Conservation (phyloP, 768 basidiomycete genomes). For the Nidula microcarpa region DNA sequence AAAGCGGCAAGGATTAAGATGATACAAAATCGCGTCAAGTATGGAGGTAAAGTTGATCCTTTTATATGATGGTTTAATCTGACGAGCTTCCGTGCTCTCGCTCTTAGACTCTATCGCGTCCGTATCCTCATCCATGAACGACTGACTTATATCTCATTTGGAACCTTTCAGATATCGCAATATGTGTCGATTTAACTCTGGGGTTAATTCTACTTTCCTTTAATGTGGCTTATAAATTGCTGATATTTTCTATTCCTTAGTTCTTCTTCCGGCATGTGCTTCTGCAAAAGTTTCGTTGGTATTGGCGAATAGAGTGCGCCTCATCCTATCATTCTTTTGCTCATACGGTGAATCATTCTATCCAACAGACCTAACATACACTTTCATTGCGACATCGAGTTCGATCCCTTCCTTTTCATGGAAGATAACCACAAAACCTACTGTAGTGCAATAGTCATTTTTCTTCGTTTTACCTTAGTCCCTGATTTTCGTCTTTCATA, state of each 20-base stretch:
- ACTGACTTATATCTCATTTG: not conserved
- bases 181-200: conserved; percentile 95
- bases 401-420: conserved; percentile 83
- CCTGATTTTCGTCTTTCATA: not conserved
- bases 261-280: conserved; percentile 85
- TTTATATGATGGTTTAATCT: not conserved
- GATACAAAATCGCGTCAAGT: conserved; percentile 58
- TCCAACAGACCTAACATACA: conserved; percentile 63
- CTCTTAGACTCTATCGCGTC: conserved; percentile 67
- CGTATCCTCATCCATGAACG: conserved; percentile 19
- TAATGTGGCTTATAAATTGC: not conserved
- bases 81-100: not conserved
- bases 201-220: conserved; percentile 43
- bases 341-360: conserved; percentile 1
- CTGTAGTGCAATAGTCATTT: conserved; percentile 19
- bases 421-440: conserved; percentile 54
- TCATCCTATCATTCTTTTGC: conserved; percentile 3
- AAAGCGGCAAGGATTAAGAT: conserved; percentile 58
- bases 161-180: conserved; percentile 65
- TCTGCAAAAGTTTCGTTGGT: conserved; percentile 73
- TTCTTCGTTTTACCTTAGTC: not conserved
- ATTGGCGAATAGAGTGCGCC: conserved; percentile 82
- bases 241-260: conserved; percentile 24
- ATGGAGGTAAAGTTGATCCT: conserved; percentile 41
- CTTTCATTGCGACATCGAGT: conserved; percentile 70